A percentile compares a stretch with the other conserved stretches of the same genome.
Conservation (phyloP, 2,329 filamentous ascomycete genomes). For the Sclerotiophoma versabilis region DNA sequence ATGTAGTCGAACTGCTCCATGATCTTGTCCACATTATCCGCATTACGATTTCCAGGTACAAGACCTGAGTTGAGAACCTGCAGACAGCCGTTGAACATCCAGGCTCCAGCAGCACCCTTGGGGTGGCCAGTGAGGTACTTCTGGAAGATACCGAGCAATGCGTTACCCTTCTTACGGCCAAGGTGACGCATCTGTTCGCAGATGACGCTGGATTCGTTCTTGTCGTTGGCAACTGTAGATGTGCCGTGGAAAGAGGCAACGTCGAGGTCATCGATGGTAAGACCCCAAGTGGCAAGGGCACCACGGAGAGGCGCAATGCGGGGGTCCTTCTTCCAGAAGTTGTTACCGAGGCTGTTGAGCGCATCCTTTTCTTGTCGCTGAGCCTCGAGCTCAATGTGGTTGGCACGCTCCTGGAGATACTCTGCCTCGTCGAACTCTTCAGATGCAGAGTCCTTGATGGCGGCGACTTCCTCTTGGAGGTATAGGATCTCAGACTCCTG, state of each 20-base stretch:
- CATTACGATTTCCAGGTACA: constrained; percentile 96
- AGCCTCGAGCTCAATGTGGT: constrained; percentile 88
- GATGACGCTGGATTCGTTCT: constrained; percentile 98
- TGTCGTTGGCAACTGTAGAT: constrained; percentile 98
- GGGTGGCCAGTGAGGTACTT: constrained; percentile 99
- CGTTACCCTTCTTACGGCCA: constrained; percentile 95
- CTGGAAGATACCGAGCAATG: constrained; percentile 96
- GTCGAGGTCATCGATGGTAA: constrained; percentile 93
- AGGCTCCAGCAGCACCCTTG: constrained; percentile 98
- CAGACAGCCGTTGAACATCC: constrained; percentile 99
- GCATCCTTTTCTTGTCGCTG: constrained; percentile 91
- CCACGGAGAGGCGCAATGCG: constrained; percentile 94
- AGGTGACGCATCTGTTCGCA: constrained; percentile 96
- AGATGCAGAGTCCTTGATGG: constrained; percentile 76
- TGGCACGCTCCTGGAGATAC: constrained; percentile 83
- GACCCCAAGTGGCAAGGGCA: constrained; percentile 95
- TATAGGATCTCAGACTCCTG: constrained; percentile 94
- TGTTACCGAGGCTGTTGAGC: constrained; percentile 91
- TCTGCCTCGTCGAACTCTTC: constrained; percentile 78
- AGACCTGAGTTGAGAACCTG: constrained; percentile 94
- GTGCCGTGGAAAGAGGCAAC: constrained; percentile 99
- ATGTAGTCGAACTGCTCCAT: constrained; percentile 99
- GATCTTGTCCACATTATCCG: constrained; percentile 93
- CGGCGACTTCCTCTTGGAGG: constrained; percentile 88
- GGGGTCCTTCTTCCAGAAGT: constrained; percentile 97